Conservation (phyloP, 495 filamentous ascomycete species). For the Xylaria intraflava region DNA sequence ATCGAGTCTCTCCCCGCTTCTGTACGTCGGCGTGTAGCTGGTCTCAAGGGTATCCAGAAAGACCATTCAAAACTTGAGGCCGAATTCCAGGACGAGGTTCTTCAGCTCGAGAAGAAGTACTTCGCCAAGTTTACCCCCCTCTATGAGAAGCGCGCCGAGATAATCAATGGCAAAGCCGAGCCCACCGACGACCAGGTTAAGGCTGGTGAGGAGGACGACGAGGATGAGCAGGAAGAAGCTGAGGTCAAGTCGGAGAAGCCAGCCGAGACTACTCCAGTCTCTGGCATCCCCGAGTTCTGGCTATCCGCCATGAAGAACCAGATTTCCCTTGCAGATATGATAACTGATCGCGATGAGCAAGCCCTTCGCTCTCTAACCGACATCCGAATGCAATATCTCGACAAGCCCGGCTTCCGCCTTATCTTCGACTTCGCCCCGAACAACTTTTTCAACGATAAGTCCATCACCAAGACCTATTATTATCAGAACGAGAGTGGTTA, state of each 20-base stretch:
- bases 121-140: constrained; percentile 97
- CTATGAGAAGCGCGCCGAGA: constrained; percentile 88
- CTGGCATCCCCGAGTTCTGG: constrained; percentile 98
- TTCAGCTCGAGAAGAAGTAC: constrained; percentile 98
- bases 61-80: constrained; percentile 97
- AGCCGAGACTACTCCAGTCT: constrained; percentile 36
- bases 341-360: constrained; percentile 91
- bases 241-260: constrained; percentile 46
- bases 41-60: constrained; percentile 96
- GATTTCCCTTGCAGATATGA: constrained; percentile 91
- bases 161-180: constrained; percentile 83
- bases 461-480: constrained; percentile 95
- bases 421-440: constrained; percentile 97
- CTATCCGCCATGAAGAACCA: constrained; percentile 99
- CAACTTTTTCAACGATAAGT: constrained; percentile 94
- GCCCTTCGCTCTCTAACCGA: constrained; percentile 88
- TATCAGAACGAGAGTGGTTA: constrained; percentile 99
- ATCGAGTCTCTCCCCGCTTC: constrained; percentile 85
- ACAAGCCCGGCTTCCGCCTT: constrained; percentile 93
- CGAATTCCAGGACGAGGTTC: constrained; percentile 94
- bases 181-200: constrained; percentile 80
- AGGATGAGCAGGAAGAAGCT: constrained; percentile 54
- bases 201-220: constrained; percentile 75
- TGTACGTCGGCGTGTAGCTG: constrained; percentile 88
- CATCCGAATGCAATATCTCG: constrained; percentile 98